These are phyloP conservation scores for Aspergillus leporis DNA, from an alignment of 495 filamentous ascomycete genomes.

Conservation along the genomic window DNA sequence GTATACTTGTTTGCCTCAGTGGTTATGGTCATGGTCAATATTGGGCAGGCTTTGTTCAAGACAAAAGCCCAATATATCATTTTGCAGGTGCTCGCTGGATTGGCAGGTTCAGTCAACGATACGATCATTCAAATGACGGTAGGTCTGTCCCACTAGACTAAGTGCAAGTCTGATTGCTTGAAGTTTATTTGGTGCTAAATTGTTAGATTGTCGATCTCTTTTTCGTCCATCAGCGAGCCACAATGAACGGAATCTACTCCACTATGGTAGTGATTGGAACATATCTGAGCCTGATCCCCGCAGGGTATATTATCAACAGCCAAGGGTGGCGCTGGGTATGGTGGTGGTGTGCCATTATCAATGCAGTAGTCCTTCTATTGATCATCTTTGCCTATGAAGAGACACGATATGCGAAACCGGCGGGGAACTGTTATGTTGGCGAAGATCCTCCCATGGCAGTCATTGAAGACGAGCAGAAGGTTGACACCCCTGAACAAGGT, in stretches of 20 bases:
- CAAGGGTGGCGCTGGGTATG: slow-evolving; percentile 45
- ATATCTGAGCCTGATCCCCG: slow-evolving; percentile 33
- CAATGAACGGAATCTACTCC: slow-evolving; percentile 35
- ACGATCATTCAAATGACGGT: slow-evolving; percentile 38
- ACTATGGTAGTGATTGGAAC: slow-evolving; percentile 25
- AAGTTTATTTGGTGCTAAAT: not conserved
- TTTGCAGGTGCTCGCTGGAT: slow-evolving; percentile 8
- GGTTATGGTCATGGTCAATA: slow-evolving; percentile 8
- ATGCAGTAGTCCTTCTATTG: slow-evolving; percentile 27
- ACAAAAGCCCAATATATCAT: slow-evolving; percentile 9
- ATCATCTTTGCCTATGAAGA: slow-evolving; percentile 37
- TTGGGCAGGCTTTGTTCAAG: slow-evolving; percentile 8
- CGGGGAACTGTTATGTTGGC: not conserved
- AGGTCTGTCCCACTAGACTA: not conserved
- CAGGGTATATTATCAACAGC: slow-evolving; percentile 34
- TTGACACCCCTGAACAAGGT: not conserved
- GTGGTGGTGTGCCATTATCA: slow-evolving; percentile 42
- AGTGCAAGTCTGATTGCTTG: not conserved
- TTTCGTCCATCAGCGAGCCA: slow-evolving; percentile 39
- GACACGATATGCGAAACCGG: slow-evolving; percentile 22
- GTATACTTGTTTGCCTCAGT: slow-evolving; percentile 29
- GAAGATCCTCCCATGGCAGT: not conserved
- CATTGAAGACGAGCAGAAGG: not conserved
- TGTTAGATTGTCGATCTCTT: slow-evolving; percentile 33
- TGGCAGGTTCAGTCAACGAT: slow-evolving; percentile 21